Percentiles rank a stretch among this genome's conserved stretches.
Conservation (phyloP, 2,329 filamentous ascomycete species). For the Zymoseptoria pseudotritici region DNA sequence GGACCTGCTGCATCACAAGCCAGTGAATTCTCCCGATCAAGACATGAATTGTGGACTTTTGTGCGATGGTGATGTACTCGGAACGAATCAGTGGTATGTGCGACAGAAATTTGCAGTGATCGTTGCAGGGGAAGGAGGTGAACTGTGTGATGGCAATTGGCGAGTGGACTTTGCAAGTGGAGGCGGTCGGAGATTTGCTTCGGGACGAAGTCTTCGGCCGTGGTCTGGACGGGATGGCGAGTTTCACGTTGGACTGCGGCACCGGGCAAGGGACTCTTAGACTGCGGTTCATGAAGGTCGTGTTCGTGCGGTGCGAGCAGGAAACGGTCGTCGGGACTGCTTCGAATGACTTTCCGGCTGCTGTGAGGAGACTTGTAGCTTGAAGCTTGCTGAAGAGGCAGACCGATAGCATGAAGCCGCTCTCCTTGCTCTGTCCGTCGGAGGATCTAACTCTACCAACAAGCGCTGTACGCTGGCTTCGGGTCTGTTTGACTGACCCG, state of each 20-base stretch:
- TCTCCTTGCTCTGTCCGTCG: too few species aligned
- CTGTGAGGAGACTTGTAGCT: too few species aligned
- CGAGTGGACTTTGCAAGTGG: neutral
- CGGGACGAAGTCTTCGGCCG: neutral
- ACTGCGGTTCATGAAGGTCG: too few species aligned
- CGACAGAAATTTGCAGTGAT: neutral
- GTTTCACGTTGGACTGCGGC: neutral
- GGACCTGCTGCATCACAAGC: neutral
- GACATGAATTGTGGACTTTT: neutral
- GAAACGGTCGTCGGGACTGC: too few species aligned
- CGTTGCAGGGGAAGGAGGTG: neutral
- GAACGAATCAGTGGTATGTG: neutral
- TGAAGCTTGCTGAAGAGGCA: too few species aligned
- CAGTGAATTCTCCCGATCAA: neutral
- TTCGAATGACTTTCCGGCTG: too few species aligned
- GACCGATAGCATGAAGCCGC: too few species aligned
- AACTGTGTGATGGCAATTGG: neutral
- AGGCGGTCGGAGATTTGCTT: neutral
- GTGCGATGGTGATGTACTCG: neutral
- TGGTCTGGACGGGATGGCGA: neutral
- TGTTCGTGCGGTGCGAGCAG: too few species aligned
- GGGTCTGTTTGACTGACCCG: too few species aligned
- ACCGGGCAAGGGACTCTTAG: too few species aligned
- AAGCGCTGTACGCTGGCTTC: too few species aligned
- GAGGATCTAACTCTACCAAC: too few species aligned